Base-by-base conservation (phyloP, 108 stramenopile species). In the Asterionellopsis glacialis region DNA sequence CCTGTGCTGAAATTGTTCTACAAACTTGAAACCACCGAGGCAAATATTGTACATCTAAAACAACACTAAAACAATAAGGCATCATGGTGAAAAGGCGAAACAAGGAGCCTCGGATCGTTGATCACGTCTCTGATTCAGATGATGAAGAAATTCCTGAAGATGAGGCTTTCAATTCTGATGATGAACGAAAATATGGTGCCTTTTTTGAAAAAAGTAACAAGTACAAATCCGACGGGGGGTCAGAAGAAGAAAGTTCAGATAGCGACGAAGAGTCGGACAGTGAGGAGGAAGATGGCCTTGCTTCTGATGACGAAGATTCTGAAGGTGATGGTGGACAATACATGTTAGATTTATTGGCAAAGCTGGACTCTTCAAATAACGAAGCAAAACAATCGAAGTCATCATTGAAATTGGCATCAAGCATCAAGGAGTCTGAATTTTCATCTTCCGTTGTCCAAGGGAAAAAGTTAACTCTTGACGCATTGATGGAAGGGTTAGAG, bases 281-380 rank as follows among this genome's bases (percentile, higher is more conserved):
- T 9, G 67, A 68, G n/a, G 72, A 64, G 13, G 69, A 63, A 45
- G 77, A 70, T 33, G 79, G 57, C 45, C 52, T 62, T 18, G 75
- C 65, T 16, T 64, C 57, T n/a, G 78, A 69, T 10, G 75, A 80
- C 45, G 81, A 73, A 9, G 67, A 59, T 50, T 55, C 58, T 16
- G 88, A 90, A 19, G 90, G 85, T 40, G 93, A 93, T 68, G 93
- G 85, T 13, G 93, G 87, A 9, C 74, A 89, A 40, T 90, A 91
- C 55, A 90, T 91, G 91, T 73, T 93, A 0, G 75, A 85, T 51
- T 57, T 93, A 26, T 68, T 91, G 24, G 81, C 85, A 57, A 84
- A 84, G 49, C 72, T 95, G 11, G 85, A 88, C 38, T 23, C 55
- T 21, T 51, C 52, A 11, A 51, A 55, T 9, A 55, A 70, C 23